A percentile compares a stretch with the other conserved stretches of the same genome.
Evolutionary conservation across 148 eudicot species (phyloP).

Genomic region (Chenopodium suecicum): DNA sequence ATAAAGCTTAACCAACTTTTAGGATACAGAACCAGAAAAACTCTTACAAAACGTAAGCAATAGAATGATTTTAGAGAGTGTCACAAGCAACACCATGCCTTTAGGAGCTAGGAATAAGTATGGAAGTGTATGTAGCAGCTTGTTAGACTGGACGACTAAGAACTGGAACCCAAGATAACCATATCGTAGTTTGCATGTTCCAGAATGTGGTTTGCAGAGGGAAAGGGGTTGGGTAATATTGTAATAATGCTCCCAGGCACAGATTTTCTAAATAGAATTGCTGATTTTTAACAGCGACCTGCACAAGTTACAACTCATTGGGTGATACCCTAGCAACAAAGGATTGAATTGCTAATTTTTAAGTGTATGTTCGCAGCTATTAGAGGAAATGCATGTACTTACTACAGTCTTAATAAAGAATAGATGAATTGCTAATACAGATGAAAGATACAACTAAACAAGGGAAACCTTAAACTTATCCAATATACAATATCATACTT

Average conservation of each 20-base stretch:
- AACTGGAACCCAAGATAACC: not conserved
- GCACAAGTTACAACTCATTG: not conserved
- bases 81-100: not conserved
- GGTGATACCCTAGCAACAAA: no score
- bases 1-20: not conserved
- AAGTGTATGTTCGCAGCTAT: not conserved
- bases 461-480: not conserved
- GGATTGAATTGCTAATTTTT: no score
- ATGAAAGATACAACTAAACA: not conserved
- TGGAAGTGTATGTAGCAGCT: not conserved
- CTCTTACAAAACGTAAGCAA: not conserved
- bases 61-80: not conserved
- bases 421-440: not conserved
- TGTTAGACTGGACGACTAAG: not conserved
- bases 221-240: not conserved
- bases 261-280: no score
- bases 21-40: not conserved
- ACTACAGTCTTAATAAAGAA: not conserved
- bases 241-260: not conserved
- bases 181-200: not conserved
- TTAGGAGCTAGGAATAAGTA: not conserved
- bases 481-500: not conserved
- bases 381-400: not conserved
- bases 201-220: not conserved
- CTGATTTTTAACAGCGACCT: not conserved